Base-by-base conservation (phyloP, 176 grass and related monocot genomes). In the Elymus sibiricus region DNA sequence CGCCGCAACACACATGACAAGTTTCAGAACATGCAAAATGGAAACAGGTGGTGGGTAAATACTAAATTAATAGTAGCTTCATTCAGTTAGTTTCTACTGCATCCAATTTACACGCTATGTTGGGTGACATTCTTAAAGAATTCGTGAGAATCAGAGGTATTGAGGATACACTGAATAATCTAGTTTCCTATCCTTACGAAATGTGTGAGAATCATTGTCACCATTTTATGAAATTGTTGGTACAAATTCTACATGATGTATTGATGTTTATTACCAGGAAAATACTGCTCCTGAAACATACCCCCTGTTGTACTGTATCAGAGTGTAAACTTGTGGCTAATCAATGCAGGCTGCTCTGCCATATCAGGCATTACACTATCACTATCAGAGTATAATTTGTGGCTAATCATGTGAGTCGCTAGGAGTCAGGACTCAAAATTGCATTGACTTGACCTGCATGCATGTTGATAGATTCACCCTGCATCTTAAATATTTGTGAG, bases 391-490 rank as follows among this genome's bases (percentile, higher is more conserved):
- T 53, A 53, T 19, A 19, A 19, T 53, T 53, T 53, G 49, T 53
- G 16, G 49, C 49, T 53, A 53, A 78, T 84, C 80, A 68, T 80
- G 80, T 68, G 80, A 84, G 27, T 87, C 70, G 27, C 72, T 77
- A 77, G 6, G 42, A 77, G 42, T 75, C 15, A 49, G 28, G 46
- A 66, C 12, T 37, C 14, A 55, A 29, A 15, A 21, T 85, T 39
- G 15, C 27, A 87, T 79, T 84, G 75, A 67, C 59, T 80, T 84
- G 43, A 79, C 85, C 21, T 79, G 74, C 32, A 75, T 67, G 40
- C 81, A 64, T 84, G 16, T 59, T 6, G 9, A 64, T 34, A 78
- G 37, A 71, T 83, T 72, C 39, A 77, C 53, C 40, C 9, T 21
- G 39, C 38, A 86, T 82, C 62, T 73, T 73, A 26, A 15, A 38